Evolutionary conservation across 2,329 filamentous ascomycete genomes (phyloP), one percentile per base, ranked within the genome.

Genomic region (Diaporthe sp.): DNA sequence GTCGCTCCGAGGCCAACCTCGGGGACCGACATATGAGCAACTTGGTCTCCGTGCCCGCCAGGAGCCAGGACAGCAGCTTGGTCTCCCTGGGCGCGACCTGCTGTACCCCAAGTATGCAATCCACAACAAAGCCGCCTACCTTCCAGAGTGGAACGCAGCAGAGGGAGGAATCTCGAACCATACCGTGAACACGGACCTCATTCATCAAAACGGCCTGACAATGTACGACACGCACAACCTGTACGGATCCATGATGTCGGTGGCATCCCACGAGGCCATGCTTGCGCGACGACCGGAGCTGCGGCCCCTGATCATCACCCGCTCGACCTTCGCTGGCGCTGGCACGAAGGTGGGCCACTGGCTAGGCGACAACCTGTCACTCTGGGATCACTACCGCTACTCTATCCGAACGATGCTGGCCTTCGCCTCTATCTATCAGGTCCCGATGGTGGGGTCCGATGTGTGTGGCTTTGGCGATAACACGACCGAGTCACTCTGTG

Each of bases 381-480:
- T 78, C 34, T 94, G 92, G 92, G 82, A 84, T 6, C 86, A 91
- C 73, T 93, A 93, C 82, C 88, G 88, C 1, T 83, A 87, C 37
- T 89, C 88, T 1, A 92, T 94, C 76, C 83, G 88, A 2, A 86
- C 88, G 79, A 89, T 92, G 83, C 82, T 93, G 42, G 87, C 88
- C 2, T 94, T 94, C 71, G 87, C 90, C 0, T 86, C 91, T 7
- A 87, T 94, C 75, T 94, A 92, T 83, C 92, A 94, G 78, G 82
- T 94, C 0, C 92, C 92, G 13, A 92, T 94, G 88, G 90, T 90
- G 0, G 93, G 93, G 17, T 88, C 90, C 3, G 95, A 97, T 76
- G 92, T 95, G 0, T 97, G 95, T 80, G 95, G 95, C 0, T 97
- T 94, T 80, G 92, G 87, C 15, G 88, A 86, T 20, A 89, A 93